Evolutionary conservation across 2,329 filamentous ascomycete genomes (phyloP).

Genomic region (Purpureocillium takamizusanense): DNA sequence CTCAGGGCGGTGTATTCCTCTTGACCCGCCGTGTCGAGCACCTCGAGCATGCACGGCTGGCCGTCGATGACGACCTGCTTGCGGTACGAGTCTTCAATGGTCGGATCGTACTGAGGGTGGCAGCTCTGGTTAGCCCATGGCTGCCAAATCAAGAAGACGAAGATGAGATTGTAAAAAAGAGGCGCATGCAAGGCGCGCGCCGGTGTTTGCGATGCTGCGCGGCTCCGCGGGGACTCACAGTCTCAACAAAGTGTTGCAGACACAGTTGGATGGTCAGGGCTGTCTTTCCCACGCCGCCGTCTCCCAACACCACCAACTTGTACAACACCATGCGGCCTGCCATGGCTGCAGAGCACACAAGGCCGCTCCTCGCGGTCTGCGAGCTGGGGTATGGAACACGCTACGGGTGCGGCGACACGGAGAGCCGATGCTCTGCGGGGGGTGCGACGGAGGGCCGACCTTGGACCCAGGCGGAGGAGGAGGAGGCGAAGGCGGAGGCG

Average conservation of each 20-base stretch:
- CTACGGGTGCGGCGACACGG: conserved; percentile 1
- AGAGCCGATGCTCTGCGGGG: neutral
- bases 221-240: conserved; percentile 41
- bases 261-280: conserved; percentile 94
- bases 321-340: conserved; percentile 92
- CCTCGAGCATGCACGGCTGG: conserved; percentile 94
- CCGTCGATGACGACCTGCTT: conserved; percentile 90
- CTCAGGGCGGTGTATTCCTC: conserved; percentile 96
- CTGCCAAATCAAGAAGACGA: neutral
- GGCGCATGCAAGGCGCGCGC: too few species aligned
- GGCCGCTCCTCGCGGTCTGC: conserved; percentile 6
- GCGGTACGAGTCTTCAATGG: conserved; percentile 80
- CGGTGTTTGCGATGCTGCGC: too few species aligned
- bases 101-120: conserved; percentile 64
- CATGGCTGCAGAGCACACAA: conserved; percentile 48
- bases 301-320: conserved; percentile 90
- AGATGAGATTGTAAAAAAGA: too few species aligned
- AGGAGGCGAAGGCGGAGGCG: neutral
- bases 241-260: conserved; percentile 97
- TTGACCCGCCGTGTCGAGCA: conserved; percentile 93
- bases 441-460: neutral
- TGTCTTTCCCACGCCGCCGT: conserved; percentile 90
- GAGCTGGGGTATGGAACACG: conserved; percentile 8
- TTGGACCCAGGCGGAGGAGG: neutral
- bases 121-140: conserved; percentile 3